These are phyloP conservation scores for Trichoderma breve DNA, from an alignment of 2,329 filamentous ascomycete genomes.

Conservation along the genomic window DNA sequence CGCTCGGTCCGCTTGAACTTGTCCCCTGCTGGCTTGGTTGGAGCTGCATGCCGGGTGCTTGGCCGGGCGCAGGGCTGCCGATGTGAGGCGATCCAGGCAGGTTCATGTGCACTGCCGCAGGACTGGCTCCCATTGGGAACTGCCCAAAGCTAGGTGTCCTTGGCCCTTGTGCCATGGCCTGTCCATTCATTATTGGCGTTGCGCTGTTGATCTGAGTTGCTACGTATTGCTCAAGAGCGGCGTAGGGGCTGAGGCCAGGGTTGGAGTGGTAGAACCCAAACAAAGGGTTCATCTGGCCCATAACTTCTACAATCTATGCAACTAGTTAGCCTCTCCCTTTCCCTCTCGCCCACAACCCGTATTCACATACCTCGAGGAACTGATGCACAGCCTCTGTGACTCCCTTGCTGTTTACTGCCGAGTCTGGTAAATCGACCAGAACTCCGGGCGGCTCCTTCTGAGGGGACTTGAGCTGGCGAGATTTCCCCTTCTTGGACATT, in stretches of 20 bases:
- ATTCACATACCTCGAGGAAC: constrained; percentile 59
- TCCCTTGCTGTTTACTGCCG: constrained; percentile 57
- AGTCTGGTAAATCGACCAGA: constrained; percentile 56
- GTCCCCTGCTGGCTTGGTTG: constrained; percentile 68
- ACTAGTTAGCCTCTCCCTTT: constrained; percentile 14
- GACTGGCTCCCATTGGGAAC: constrained; percentile 59
- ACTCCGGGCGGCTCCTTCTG: constrained; percentile 57
- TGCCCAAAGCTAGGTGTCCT: constrained; percentile 56
- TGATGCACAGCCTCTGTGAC: constrained; percentile 61
- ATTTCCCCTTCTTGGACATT: constrained; percentile 65
- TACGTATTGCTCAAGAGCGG: constrained; percentile 61
- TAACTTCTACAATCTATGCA: constrained; percentile 60
- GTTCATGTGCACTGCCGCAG: constrained; percentile 58
- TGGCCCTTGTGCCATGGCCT: constrained; percentile 45
- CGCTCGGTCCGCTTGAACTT: constrained; percentile 63
- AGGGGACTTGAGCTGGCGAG: constrained; percentile 58
- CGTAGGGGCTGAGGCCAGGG: constrained; percentile 53
- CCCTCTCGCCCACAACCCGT: not conserved
- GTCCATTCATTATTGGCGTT: constrained; percentile 46
- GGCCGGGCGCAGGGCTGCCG: constrained; percentile 60
- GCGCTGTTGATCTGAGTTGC: constrained; percentile 43
- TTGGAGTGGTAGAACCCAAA: constrained; percentile 58
- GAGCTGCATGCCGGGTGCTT: constrained; percentile 64
- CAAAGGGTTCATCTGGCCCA: constrained; percentile 64
- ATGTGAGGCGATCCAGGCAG: constrained; percentile 61